Percentiles rank a stretch among this genome's conserved stretches.
Conservation (phyloP, 1,139 yeast genomes). For the Debaryomyces udenii region DNA sequence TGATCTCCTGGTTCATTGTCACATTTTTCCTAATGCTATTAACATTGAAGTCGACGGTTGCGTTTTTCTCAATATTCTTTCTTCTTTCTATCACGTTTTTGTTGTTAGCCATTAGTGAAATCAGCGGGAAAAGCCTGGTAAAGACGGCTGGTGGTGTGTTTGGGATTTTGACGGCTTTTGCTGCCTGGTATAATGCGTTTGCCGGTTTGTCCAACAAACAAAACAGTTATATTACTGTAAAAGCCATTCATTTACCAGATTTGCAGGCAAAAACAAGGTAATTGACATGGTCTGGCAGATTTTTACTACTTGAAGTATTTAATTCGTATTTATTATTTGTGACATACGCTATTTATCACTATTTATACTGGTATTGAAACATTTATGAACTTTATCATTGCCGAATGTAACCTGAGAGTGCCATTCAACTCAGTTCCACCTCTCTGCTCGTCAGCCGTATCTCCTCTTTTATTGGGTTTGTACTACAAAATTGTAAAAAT, state of each 20-base stretch:
- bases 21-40: slow-evolving; percentile 67
- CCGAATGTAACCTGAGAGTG: no score
- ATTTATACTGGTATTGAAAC: no score
- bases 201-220: slow-evolving; percentile 83
- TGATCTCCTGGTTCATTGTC: slow-evolving; percentile 80
- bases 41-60: slow-evolving; percentile 79
- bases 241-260: slow-evolving; percentile 51
- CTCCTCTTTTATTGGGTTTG: no score
- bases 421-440: no score
- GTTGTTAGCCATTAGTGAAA: slow-evolving; percentile 63
- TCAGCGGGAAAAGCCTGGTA: slow-evolving; percentile 26
- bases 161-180: slow-evolving; percentile 76
- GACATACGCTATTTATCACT: no score
- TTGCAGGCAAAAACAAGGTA: slow-evolving; percentile 27
- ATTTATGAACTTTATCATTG: no score
- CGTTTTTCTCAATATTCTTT: slow-evolving; percentile 70
- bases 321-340: no score
- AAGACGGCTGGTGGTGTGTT: slow-evolving; percentile 78
- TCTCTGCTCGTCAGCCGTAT: no score
- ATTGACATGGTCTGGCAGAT: background rate
- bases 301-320: background rate
- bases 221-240: slow-evolving; percentile 66
- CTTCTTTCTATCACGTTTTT: slow-evolving; percentile 68
- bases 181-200: slow-evolving; percentile 88
- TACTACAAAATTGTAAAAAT: no score